Percentiles rank a stretch among this genome's conserved stretches.
phyloP scores from a whole-genome alignment of 169 alveolate genomes.

The Plasmodium coatneyi region DNA sequence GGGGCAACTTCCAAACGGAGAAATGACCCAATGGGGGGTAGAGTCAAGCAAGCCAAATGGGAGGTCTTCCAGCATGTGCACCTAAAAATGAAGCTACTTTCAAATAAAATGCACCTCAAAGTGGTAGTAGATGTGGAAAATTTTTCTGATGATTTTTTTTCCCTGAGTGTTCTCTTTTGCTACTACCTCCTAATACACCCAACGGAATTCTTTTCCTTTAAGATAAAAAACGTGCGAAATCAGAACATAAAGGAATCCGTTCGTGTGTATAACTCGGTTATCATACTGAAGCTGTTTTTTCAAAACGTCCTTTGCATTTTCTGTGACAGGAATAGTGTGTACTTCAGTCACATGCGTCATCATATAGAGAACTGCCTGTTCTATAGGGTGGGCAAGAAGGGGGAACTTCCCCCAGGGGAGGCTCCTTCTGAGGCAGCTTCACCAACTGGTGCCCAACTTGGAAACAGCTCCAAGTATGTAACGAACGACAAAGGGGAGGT shows the following conservation, averaged over 20 bases:
- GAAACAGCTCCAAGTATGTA: constrained; percentile 16
- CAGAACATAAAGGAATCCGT: constrained; percentile 36
- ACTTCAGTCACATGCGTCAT: background rate
- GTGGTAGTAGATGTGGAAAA: constrained; percentile 47
- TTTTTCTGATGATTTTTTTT: constrained; percentile 41
- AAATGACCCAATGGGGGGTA: background rate
- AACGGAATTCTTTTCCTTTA: background rate
- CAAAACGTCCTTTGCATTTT: constrained; percentile 15
- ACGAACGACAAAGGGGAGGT: background rate
- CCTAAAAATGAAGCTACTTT: background rate
- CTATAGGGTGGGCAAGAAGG: background rate
- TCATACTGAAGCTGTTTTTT: constrained; percentile 12
- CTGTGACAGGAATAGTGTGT: constrained; percentile 13
- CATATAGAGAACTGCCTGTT: constrained; percentile 9
- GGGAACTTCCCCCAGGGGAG: background rate
- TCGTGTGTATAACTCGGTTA: constrained; percentile 7
- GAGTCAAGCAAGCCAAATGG: background rate
- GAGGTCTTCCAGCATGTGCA: constrained; percentile 2
- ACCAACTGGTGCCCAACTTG: background rate
- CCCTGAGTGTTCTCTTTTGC: constrained; percentile 23
- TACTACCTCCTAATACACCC: background rate
- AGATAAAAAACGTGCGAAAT: constrained; percentile 30
- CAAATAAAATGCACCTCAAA: background rate
- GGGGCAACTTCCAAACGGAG: background rate
- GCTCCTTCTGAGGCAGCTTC: background rate